Conservation (phyloP, 1,284 basidiomycete genomes). For the Leccinum pseudoinsigne region DNA sequence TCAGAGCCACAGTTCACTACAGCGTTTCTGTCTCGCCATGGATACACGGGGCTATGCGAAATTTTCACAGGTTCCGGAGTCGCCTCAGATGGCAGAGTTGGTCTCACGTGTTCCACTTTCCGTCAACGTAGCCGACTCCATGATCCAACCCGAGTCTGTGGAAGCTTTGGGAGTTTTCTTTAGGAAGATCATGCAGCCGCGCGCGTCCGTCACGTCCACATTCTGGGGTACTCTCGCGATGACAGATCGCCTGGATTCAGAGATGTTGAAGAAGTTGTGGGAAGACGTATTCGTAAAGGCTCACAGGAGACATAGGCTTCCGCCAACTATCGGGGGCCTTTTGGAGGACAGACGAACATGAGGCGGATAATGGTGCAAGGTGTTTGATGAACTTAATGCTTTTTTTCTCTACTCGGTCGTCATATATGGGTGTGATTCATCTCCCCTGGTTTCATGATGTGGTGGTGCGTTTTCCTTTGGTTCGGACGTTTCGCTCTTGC, state of each 20-base stretch:
- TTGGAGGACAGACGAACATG: background rate
- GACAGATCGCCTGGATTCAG: slow-evolving; percentile 19
- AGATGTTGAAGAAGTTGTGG: slow-evolving; percentile 17
- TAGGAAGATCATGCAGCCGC: slow-evolving; percentile 13
- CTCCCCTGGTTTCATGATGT: background rate
- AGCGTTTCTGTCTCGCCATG: slow-evolving; percentile 23
- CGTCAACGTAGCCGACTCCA: slow-evolving; percentile 21
- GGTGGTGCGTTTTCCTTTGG: background rate
- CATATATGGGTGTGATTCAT: background rate
- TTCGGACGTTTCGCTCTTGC: background rate
- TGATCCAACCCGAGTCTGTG: slow-evolving; percentile 18
- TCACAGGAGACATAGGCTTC: slow-evolving; percentile 1
- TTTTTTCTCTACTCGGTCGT: background rate
- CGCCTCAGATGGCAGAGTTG: background rate
- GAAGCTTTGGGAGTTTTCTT: slow-evolving; percentile 20
- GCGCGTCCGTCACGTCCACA: background rate
- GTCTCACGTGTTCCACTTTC: slow-evolving; percentile 9
- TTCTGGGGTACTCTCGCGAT: slow-evolving; percentile 21
- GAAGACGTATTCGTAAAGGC: slow-evolving; percentile 26
- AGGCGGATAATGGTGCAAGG: background rate
- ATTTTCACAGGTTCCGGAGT: background rate
- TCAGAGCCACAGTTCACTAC: slow-evolving; percentile 13
- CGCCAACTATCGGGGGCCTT: background rate
- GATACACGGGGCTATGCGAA: slow-evolving; percentile 18
- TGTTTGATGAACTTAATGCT: background rate